phyloP scores from a whole-genome alignment of 768 basidiomycete genomes.

The Clitopilus hobsonii region DNA sequence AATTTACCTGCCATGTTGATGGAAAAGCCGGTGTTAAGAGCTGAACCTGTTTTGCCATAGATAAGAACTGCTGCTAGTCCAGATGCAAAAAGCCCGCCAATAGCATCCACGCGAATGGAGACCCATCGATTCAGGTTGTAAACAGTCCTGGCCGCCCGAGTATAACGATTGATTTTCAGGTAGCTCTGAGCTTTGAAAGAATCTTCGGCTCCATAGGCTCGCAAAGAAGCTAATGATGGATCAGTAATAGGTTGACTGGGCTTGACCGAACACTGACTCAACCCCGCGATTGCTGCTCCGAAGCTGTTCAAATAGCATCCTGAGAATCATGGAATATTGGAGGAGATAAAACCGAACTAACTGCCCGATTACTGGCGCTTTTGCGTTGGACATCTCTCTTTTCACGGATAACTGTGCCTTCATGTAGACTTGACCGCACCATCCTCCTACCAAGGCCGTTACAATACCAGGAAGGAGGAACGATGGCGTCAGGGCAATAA shows the following conservation, averaged over 20 bases:
- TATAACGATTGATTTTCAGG: slow-evolving; percentile 50
- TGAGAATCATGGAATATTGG: slow-evolving; percentile 19
- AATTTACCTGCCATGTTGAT: slow-evolving; percentile 45
- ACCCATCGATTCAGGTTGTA: slow-evolving; percentile 48
- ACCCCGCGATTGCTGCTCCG: slow-evolving; percentile 54
- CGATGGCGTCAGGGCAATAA: slow-evolving; percentile 39
- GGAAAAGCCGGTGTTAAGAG: slow-evolving; percentile 44
- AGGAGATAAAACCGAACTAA: slow-evolving; percentile 24
- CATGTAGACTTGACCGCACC: slow-evolving; percentile 39
- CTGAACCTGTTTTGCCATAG: slow-evolving; percentile 34
- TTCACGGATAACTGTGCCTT: slow-evolving; percentile 43
- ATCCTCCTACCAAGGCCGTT: slow-evolving; percentile 36
- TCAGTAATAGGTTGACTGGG: slow-evolving; percentile 12
- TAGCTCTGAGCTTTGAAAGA: slow-evolving; percentile 39
- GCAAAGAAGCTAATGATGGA: slow-evolving; percentile 41
- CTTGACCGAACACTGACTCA: slow-evolving; percentile 29
- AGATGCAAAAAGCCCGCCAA: slow-evolving; percentile 53
- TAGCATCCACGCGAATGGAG: slow-evolving; percentile 48
- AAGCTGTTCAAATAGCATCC: slow-evolving; percentile 24
- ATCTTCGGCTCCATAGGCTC: slow-evolving; percentile 60
- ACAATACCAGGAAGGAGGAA: slow-evolving; percentile 42
- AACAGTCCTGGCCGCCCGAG: slow-evolving; percentile 39
- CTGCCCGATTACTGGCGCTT: slow-evolving; percentile 28
- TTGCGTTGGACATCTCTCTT: slow-evolving; percentile 42
- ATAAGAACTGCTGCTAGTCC: slow-evolving; percentile 52